Base-by-base conservation (phyloP, 345 rosid genomes). In the Heritiera littoralis region DNA sequence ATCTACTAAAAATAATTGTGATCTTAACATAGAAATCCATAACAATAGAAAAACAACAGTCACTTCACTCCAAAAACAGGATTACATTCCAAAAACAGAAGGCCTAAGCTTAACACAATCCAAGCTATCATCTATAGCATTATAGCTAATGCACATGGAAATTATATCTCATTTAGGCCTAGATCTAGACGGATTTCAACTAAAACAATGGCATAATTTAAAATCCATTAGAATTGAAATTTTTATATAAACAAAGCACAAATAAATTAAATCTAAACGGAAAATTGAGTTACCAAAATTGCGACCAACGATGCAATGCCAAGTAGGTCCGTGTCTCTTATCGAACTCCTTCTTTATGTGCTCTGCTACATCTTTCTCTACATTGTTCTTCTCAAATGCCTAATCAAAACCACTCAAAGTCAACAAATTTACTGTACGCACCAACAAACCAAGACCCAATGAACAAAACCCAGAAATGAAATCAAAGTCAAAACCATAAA, bases 261-360 rank as follows among this genome's bases (percentile, higher is more conserved):
- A 61, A 15, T 35, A 77, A 38, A 67, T 48, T 20, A 10, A 74
- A 60, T 38, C 68, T 11, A 59, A 74, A 35, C 23, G 78, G 55
- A 59, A 80, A 49, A 70, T 66, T 38, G 78, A 72, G 80, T 84
- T 86, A 96, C 99, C 99, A 68, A 96, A 96, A 91, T 96, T 96
- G 81, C 97, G 93, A 79, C 99, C 98, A 28, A 96, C 99, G 77
- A 96, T 96, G 92, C 99, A 96, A 86, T 96, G 99, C 99, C 99
- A 96, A 82, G 99, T 96, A 77, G 95, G 92, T 38, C 99, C 99
- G 61, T 95, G 96, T 83, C 81, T 93, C 86, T 82, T 92, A 81
- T 95, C 99, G 80, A 95, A 95, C 84, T 93, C 99, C 90, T 93
- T 95, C 91, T 95, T 95, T 76, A 95, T 95, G 77, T 86, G 87